Evolutionary conservation across 163 green algal genomes (phyloP).

Genomic region (Scenedesmus sp.): DNA sequence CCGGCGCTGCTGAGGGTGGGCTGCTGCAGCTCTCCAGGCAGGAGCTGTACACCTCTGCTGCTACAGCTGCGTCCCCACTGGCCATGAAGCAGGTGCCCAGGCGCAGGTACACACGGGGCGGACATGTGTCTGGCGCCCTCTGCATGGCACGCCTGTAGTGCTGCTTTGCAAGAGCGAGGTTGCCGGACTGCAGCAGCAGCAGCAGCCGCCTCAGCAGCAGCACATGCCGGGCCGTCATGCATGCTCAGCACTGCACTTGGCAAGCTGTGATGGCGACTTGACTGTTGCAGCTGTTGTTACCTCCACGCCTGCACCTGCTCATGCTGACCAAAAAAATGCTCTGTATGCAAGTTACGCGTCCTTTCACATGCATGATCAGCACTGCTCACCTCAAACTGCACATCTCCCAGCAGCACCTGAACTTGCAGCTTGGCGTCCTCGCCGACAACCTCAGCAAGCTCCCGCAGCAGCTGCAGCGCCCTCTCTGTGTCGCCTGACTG

Average conservation of each 20-base stretch:
- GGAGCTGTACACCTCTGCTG: conserved; percentile 20
- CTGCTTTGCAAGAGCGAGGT: conserved; percentile 49
- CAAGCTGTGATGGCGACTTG: too few relatives aligned
- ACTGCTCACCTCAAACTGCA: conserved; percentile 36
- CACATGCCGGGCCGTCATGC: neutral
- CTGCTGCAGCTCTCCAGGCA: neutral
- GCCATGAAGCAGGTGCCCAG: conserved; percentile 47
- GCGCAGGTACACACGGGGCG: neutral
- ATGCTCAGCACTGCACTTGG: neutral
- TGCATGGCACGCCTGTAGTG: conserved; percentile 42
- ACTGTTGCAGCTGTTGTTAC: neutral
- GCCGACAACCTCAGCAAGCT: conserved; percentile 23
- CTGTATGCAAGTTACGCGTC: neutral
- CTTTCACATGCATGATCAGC: neutral
- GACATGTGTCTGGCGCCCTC: neutral
- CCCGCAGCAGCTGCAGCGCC: conserved; percentile 32
- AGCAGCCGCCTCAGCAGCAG: neutral
- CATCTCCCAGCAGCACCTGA: conserved; percentile 40
- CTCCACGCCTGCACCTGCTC: too few relatives aligned
- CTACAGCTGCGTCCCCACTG: conserved; percentile 15
- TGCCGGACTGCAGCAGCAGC: conserved; percentile 13
- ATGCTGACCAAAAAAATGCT: neutral
- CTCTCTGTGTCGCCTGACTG: neutral
- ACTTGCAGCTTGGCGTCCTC: conserved; percentile 3
- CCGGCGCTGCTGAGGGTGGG: neutral